These are phyloP conservation scores for Penicillium olsonii DNA, from an alignment of 2,329 filamentous ascomycete species.

Conservation along the genomic window DNA sequence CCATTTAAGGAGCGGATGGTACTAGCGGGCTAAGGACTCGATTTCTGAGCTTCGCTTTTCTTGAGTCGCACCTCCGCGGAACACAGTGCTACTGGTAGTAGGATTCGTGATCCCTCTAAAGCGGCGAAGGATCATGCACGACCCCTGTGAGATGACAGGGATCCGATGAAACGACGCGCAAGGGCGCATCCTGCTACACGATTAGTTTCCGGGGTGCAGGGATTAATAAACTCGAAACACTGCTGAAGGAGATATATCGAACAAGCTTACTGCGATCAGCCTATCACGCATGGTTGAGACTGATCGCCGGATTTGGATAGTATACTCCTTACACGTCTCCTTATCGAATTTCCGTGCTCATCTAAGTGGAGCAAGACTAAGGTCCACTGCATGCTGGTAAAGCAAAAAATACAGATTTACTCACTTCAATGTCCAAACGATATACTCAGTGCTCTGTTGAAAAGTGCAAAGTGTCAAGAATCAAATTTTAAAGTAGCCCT, in stretches of 20 bases:
- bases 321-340: background rate
- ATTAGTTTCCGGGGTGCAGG: background rate
- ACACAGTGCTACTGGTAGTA: background rate
- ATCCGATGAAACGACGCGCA: constrained; percentile 8
- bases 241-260: background rate
- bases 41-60: too few relatives aligned
- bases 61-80: too few relatives aligned
- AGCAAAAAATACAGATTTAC: too few relatives aligned
- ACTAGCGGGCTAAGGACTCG: background rate
- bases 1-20: background rate
- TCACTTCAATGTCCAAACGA: too few relatives aligned
- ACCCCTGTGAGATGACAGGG: background rate
- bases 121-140: background rate
- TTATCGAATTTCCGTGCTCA: background rate
- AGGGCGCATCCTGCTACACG: background rate
- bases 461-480: too few relatives aligned
- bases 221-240: background rate
- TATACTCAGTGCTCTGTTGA: too few relatives aligned
- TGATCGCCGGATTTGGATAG: background rate
- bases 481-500: constrained; percentile 8
- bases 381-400: too few relatives aligned
- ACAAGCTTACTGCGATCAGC: constrained; percentile 5
- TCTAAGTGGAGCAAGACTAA: background rate
- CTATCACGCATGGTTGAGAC: too few relatives aligned
- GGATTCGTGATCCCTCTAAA: background rate